Evolutionary conservation across 148 eudicot genomes (phyloP).

Genomic region (Vaccinium corymbosum): DNA sequence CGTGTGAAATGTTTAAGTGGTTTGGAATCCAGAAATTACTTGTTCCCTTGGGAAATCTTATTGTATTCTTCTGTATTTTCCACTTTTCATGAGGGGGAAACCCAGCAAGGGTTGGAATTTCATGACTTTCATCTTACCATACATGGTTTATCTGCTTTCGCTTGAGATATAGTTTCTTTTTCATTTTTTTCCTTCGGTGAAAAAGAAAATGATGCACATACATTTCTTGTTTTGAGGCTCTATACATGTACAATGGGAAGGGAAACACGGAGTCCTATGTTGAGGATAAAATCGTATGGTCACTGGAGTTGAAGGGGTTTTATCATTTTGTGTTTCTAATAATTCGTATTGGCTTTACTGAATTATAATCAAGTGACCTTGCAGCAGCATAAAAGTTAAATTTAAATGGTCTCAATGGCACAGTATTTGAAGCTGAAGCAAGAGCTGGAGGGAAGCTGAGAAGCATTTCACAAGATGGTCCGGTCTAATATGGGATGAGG

Average conservation of each 20-base stretch:
- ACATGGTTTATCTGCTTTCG: background rate
- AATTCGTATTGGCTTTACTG: slow-evolving; percentile 12
- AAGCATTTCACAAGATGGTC: slow-evolving; percentile 63
- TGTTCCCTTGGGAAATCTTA: background rate
- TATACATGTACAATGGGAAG: background rate
- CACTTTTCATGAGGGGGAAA: background rate
- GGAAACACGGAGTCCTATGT: too few species aligned
- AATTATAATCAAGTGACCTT: slow-evolving; percentile 65
- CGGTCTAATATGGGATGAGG: slow-evolving; percentile 79
- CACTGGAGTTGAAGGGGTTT: background rate
- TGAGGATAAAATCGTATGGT: too few species aligned
- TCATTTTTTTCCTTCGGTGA: too few species aligned
- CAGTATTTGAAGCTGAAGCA: slow-evolving; percentile 76
- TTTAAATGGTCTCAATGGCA: slow-evolving; percentile 62
- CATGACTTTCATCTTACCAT: background rate
- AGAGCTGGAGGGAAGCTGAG: slow-evolving; percentile 84
- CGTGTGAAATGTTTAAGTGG: background rate
- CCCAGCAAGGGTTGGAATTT: background rate
- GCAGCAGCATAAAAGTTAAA: slow-evolving; percentile 92
- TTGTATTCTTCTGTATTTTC: background rate
- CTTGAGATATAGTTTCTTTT: background rate
- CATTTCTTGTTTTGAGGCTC: background rate
- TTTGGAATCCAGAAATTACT: background rate
- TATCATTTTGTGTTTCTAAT: background rate
- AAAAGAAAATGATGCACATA: background rate